A percentile compares a stretch with the other conserved stretches of the same genome.
Conservation (phyloP, 345 rosid species). For the Eucalyptus erythrocorys region DNA sequence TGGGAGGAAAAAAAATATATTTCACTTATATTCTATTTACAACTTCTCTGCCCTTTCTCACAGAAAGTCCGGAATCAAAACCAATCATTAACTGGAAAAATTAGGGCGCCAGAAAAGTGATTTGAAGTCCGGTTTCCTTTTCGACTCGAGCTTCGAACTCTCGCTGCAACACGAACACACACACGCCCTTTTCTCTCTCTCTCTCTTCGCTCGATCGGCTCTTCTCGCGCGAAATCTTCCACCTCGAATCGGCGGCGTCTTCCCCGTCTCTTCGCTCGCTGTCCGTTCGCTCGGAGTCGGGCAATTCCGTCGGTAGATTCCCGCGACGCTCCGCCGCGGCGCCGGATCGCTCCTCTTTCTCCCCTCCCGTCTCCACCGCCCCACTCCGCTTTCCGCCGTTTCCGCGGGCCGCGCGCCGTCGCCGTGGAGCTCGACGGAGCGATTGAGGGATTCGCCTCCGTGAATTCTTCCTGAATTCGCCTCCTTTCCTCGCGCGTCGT, state of each 20-base stretch:
- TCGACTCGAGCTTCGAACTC: not conserved
- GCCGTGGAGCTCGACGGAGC: not conserved
- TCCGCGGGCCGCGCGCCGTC: not conserved
- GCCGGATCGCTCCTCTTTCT: not conserved
- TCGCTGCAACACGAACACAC: not conserved
- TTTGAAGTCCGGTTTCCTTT: conserved; percentile 23
- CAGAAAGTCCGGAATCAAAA: conserved; percentile 17
- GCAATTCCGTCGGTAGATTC: not conserved
- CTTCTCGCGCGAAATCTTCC: not conserved
- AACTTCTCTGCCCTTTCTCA: not conserved
- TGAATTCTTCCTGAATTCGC: not conserved
- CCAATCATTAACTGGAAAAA: conserved; percentile 9
- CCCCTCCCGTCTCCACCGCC: not conserved
- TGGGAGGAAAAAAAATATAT: not conserved
- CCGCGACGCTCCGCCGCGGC: not conserved
- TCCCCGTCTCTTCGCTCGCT: not conserved
- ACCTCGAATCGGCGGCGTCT: not conserved
- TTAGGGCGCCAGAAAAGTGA: not conserved
- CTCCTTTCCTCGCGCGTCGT: not conserved
- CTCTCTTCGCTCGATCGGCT: not conserved
- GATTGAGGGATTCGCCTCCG: not conserved
- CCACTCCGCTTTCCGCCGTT: not conserved
- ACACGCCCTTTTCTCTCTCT: not conserved
- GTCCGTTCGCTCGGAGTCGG: not conserved
- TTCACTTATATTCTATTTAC: not conserved